Evolutionary conservation across 2,329 filamentous ascomycete genomes (phyloP), one percentile per base, ranked within the genome.

Genomic region (Metarhizium guizhouense): DNA sequence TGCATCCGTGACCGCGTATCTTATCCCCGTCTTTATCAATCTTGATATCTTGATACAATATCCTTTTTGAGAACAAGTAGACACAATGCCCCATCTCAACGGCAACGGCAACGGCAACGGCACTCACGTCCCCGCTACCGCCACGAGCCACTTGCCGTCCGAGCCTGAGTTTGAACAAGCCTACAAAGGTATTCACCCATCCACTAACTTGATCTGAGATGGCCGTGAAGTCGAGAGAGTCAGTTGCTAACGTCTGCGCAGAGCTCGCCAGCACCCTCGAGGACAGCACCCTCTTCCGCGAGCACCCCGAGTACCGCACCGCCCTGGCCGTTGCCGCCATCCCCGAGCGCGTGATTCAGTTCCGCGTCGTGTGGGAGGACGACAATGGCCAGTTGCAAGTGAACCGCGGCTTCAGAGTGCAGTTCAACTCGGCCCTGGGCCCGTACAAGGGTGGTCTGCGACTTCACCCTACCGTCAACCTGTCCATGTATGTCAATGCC

Each of bases 101-200:
- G 45, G 53, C 34, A 55, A 51, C 40, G 51, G 48, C 45, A 48
- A 48, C 32, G 49, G 36, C 18, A 51, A 56, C 36, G 45, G 51
- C 36, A 48, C 49, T 40, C 51, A 52, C 10, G 40, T 14, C 54
- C 30, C 55, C 51, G 60, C 47, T 56, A 58, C 58, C 58, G 78
- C 63, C 63, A 94, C 95, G 89, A 88, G 91, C 64, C 87, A 94
- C 79, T 81, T 94, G 68, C 84, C 89, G 53, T 77, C 78, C 61
- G 93, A 97, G 84, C 93, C 94, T 69, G 93, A 99, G 80, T 97
- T 97, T 79, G 86, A 96, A 85, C 93, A 97, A 84, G 93, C 93
- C 69, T 95, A 95, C 84, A 90, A 91, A 74, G 90, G 90, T 95
- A 14, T 50, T 25, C 14, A 10, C 25, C 43, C 29, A 48, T 25